Evolutionary conservation across 495 filamentous ascomycete genomes (phyloP), one percentile per base, ranked within the genome.

Genomic region (Saxophila tyrrhenica): DNA sequence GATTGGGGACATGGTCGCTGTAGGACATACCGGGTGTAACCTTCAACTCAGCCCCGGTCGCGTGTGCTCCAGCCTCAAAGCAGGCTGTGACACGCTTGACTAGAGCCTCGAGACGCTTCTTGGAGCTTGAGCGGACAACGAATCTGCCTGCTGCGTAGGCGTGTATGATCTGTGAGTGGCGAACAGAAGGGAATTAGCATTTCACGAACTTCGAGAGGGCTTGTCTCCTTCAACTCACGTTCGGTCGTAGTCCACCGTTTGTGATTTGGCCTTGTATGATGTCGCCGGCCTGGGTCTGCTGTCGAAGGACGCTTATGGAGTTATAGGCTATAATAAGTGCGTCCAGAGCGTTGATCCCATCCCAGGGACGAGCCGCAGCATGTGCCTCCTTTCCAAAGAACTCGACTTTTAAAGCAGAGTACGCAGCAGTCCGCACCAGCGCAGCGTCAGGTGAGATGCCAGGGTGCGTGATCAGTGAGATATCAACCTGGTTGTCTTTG

Each of bases 301-400:
- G 81, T 3, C 82, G 74, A 1, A 85, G 70, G 0, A 79, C 75
- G 0, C 78, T 72, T 2, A 84, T 65, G 46, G 75, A 75, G 57
- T 82, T 84, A 64, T 85, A 86, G 2, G 78, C 75, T 0, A 72
- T 69, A 11, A 84, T 71, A 19, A 83, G 59, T 0, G 79, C 81
- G 58, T 84, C 81, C 7, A 84, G 73, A 0, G 81, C 80, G 53
- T 85, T 85, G 50, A 82, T 70, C 0, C 78, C 79, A 7, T 76
- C 67, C 81, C 81, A 84, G 0, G 81, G 82, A 29, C 73, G 75
- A n/a, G 76, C 77, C 0, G 80, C 81, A 0, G 81, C 80, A 55
- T 85, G 77, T 25, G 70, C 73, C 51, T 71, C 73, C 20, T 43
- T 67, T 17, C 77, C 77, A 32, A 72, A 69, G 60, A 76, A 80